Conservation (phyloP, 345 rosid genomes). For the thale cress (Arabidopsis thaliana) region TAIR10.1 NC_003070.9:28194501-28195000, state of each 20-base stretch:
- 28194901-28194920: constrained; percentile 89
- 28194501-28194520: constrained; percentile 79
- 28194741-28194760: constrained; percentile 84
- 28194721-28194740: constrained; percentile 91
- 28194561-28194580: constrained; percentile 80
- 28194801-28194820: constrained; percentile 86
- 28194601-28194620: constrained; percentile 92
- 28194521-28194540: constrained; percentile 82
- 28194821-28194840: constrained; percentile 91
- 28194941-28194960: constrained; percentile 82
- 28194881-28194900: constrained; percentile 83
- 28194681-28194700: constrained; percentile 81
- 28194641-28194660: constrained; percentile 68
- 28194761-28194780: constrained; percentile 79
- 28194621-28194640: constrained; percentile 70
- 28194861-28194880: constrained; percentile 75
- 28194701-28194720: constrained; percentile 94
- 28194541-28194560: constrained; percentile 85
- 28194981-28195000: constrained; percentile 60
- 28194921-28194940: constrained; percentile 84
- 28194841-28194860: constrained; percentile 79
- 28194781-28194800: constrained; percentile 77
- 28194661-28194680: constrained; percentile 86
- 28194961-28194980: constrained; percentile 56
- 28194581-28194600: constrained; percentile 81